Percentiles rank a stretch among this genome's conserved stretches.
Conservation (phyloP, 192 early-diverging fungal genomes). For the Backusella macrospora region DNA sequence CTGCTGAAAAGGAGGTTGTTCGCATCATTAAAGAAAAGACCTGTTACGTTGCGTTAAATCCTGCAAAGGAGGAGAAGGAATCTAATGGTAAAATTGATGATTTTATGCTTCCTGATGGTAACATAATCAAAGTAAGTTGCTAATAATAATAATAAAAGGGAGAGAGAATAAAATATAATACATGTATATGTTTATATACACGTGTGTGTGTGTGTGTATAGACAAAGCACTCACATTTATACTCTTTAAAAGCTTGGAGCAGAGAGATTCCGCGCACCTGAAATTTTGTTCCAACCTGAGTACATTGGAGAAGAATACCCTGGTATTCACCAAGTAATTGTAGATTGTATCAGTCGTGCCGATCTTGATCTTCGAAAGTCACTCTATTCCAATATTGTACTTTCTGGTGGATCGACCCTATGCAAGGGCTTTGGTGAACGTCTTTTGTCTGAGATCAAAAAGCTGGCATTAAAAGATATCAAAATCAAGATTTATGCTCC, state of each 20-base stretch:
- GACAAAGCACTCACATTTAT: not conserved
- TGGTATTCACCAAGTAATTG: constrained; percentile 92
- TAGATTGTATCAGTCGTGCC: constrained; percentile 89
- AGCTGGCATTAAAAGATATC: constrained; percentile 87
- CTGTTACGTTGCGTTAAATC: constrained; percentile 90
- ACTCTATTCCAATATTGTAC: constrained; percentile 88
- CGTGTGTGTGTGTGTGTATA: not conserved
- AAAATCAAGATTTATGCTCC: constrained; percentile 98
- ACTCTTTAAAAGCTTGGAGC: constrained; percentile 65
- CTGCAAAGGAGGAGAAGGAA: constrained; percentile 94
- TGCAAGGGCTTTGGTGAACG: constrained; percentile 93
- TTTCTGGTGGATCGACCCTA: constrained; percentile 97
- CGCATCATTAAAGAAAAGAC: constrained; percentile 95
- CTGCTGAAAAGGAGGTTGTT: constrained; percentile 95
- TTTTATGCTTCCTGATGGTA: constrained; percentile 83
- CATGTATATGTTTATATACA: not conserved
- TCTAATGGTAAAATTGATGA: constrained; percentile 72
- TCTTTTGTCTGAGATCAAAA: constrained; percentile 87
- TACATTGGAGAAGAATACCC: constrained; percentile 90
- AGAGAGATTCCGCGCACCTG: constrained; percentile 93
- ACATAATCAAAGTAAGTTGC: constrained; percentile 71
- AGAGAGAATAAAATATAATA: not conserved
- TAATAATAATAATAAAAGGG: not conserved
- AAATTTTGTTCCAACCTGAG: constrained; percentile 96
- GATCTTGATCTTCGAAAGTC: constrained; percentile 93